Conservation (phyloP, 176 grass and related monocot genomes). For the Saccharum spontaneum region DNA sequence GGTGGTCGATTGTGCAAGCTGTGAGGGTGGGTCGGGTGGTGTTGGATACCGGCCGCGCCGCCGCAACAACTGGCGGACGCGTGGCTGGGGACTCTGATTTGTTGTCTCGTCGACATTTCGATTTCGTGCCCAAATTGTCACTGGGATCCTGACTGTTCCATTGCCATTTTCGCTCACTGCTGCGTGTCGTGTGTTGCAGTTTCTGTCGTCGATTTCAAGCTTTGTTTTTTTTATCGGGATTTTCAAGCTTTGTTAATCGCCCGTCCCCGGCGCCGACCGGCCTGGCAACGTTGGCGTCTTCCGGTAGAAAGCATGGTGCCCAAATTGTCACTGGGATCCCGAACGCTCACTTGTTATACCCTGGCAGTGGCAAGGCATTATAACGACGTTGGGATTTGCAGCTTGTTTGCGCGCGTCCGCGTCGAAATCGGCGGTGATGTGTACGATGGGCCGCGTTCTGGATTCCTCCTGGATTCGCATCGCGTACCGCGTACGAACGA, state of each 20-base stretch:
- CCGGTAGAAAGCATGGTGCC: neutral
- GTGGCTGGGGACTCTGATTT: neutral
- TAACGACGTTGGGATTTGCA: neutral
- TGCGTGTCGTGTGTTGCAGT: neutral
- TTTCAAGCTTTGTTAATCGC: neutral
- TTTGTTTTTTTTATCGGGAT: too few species aligned
- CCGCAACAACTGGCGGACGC: constrained; percentile 14
- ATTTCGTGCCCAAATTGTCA: neutral
- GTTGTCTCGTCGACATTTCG: neutral
- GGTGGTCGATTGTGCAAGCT: neutral
- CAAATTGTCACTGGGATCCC: too few species aligned
- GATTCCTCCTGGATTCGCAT: neutral
- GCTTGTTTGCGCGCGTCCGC: neutral
- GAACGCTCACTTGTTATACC: neutral
- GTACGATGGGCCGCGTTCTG: neutral
- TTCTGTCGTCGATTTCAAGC: neutral
- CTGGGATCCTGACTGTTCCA: neutral
- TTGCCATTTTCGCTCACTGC: neutral
- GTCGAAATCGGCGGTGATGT: constrained; percentile 12
- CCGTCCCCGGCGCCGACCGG: neutral
- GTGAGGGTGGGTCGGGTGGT: neutral
- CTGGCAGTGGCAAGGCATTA: too few species aligned
- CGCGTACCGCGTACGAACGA: constrained; percentile 40
- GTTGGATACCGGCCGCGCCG: neutral
- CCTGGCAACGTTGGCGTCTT: neutral